Conservation (phyloP, 2,329 filamentous ascomycete genomes). For the Diaporthe amygdali region DNA sequence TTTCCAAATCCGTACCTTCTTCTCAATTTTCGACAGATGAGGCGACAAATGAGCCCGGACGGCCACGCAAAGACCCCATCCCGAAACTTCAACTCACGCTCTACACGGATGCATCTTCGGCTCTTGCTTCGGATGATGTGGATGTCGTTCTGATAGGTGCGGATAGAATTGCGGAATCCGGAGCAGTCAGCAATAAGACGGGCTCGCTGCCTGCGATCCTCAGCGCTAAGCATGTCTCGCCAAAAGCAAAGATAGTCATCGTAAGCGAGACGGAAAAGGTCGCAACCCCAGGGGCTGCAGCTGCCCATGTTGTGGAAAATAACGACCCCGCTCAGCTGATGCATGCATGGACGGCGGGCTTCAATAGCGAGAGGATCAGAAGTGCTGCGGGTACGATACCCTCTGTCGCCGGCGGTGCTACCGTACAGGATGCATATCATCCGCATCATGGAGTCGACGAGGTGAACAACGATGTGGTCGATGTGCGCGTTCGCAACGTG, state of each 20-base stretch:
- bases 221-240: constrained; percentile 54
- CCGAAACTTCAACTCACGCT: constrained; percentile 49
- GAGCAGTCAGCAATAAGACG: constrained; percentile 70
- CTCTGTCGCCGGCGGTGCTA: constrained; percentile 1
- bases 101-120: constrained; percentile 65
- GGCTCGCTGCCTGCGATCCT: constrained; percentile 66
- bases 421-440: background rate
- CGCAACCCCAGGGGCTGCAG: constrained; percentile 46
- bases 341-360: constrained; percentile 47
- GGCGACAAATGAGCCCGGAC: constrained; percentile 22
- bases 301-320: constrained; percentile 52
- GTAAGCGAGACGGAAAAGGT: constrained; percentile 69
- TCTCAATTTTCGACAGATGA: constrained; percentile 27
- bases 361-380: constrained; percentile 32
- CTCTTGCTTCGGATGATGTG: constrained; percentile 54
- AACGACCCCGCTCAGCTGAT: constrained; percentile 59
- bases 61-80: background rate
- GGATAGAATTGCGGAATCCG: constrained; percentile 62
- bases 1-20: constrained; percentile 37
- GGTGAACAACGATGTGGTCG: constrained; percentile 17
- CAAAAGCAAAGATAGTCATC: constrained; percentile 54
- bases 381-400: constrained; percentile 27
- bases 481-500: constrained; percentile 50
- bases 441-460: constrained; percentile 26
- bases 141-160: constrained; percentile 68